Evolutionary conservation across 108 stramenopile genomes (phyloP).

Genomic region (Skeletonema costatum): DNA sequence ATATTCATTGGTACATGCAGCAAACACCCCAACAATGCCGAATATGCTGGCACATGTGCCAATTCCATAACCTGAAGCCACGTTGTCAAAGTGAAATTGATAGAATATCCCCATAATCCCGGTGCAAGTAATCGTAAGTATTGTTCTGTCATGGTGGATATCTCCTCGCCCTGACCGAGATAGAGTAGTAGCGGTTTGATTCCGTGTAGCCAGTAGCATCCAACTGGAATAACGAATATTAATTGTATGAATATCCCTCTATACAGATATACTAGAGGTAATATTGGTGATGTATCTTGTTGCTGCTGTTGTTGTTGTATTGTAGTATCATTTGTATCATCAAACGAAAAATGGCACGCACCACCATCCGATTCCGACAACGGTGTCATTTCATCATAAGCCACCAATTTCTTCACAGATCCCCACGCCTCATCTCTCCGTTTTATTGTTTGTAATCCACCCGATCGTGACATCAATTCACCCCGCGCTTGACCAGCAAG

Average conservation of each 20-base stretch:
- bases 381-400: not conserved
- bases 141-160: constrained; percentile 47
- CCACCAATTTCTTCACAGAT: not conserved
- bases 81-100: constrained; percentile 61
- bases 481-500: constrained; percentile 46
- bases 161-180: constrained; percentile 53
- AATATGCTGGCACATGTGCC: constrained; percentile 58
- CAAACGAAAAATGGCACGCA: not conserved
- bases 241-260: constrained; percentile 60
- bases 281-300: constrained; percentile 9
- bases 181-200: constrained; percentile 40
- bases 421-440: not conserved
- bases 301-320: not conserved
- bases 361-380: not conserved
- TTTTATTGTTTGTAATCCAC: constrained; percentile 13
- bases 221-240: constrained; percentile 51
- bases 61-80: constrained; percentile 65
- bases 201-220: constrained; percentile 59
- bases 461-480: constrained; percentile 23
- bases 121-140: constrained; percentile 57
- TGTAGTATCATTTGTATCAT: not conserved
- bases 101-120: constrained; percentile 53
- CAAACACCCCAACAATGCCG: constrained; percentile 33
- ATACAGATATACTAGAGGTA: constrained; percentile 54
- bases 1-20: constrained; percentile 67